Base-by-base conservation (phyloP, 495 filamentous ascomycete genomes). In the Hypoxylon lienhwacheense region DNA sequence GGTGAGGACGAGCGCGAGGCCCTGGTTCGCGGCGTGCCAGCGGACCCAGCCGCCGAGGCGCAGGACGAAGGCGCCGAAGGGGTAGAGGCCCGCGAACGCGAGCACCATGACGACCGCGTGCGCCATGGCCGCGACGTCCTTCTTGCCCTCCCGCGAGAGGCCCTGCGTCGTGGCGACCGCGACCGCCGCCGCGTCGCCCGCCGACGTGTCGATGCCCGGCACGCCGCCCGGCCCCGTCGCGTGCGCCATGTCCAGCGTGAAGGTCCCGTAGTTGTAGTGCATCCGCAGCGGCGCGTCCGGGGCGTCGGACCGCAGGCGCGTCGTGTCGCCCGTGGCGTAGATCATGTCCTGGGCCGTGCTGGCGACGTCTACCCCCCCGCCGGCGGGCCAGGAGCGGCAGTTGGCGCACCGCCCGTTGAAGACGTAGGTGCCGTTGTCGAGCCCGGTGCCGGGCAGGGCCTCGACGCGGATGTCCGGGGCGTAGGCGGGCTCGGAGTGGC, bases 61-160 rank as follows among this genome's bases (percentile, higher is more conserved):
- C 8, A 82, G 67, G 5, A 81, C 61, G 12, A 85, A 46, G 7
- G 74, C 61, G n/a, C 82, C 83, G 7, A 77, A 49, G 0, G 84
- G 84, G 36, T 79, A 80, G 1, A 84, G 19, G 4, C 77, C 70
- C 2, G 85, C 66, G 35, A 82, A 80, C 0, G 68, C 69, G 4
- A 79, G 48, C 25, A 76, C 74, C 72, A 83, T 79, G 35, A 81
- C 35, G 29, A 76, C 48, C 3, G 74, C 81, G 54, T 86, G 83
- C 8, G 77, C 64, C 6, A 70, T 51, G 7, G 72, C 73, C 4
- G 28, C 28, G 2, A 15, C 19, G 10, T 63, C 61, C 29, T 40
- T 53, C 24, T 44, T 46, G 15, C 70, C 67, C 10, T 66, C 59
- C 6, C 58, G 36, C 3, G 51, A 53, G 2, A 68, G 46, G 25